These are phyloP conservation scores for Sugiyamaella grinbergsii DNA, from an alignment of 1,139 yeast species.

Conservation along the genomic window DNA sequence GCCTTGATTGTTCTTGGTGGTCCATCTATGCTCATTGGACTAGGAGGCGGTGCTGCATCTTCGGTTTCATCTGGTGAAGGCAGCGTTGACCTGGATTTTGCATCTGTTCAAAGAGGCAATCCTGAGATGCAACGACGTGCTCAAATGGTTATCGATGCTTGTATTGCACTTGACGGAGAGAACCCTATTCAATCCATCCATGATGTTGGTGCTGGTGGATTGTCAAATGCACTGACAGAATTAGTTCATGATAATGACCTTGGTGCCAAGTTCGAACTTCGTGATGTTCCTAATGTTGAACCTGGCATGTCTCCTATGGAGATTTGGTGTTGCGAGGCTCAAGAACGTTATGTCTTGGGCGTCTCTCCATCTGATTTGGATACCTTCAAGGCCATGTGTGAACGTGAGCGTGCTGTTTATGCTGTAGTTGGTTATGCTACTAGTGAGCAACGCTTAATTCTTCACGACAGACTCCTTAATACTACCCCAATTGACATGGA, in stretches of 20 bases:
- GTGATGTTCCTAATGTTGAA: constrained; percentile 88
- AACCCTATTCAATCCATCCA: constrained; percentile 96
- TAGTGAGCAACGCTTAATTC: constrained; percentile 74
- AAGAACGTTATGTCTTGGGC: constrained; percentile 95
- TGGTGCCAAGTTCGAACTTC: constrained; percentile 90
- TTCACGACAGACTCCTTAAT: constrained; percentile 74
- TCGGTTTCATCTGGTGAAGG: constrained; percentile 95
- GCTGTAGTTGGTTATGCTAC: constrained; percentile 97
- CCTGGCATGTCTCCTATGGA: constrained; percentile 99
- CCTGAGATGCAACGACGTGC: constrained; percentile 99
- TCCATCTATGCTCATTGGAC: constrained; percentile 97
- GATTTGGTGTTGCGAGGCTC: constrained; percentile 99
- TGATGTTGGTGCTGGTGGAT: constrained; percentile 99
- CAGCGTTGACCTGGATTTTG: constrained; percentile 92
- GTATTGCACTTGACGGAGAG: constrained; percentile 76
- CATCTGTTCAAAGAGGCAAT: constrained; percentile 98
- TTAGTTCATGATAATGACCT: constrained; percentile 94
- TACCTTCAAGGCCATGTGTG: constrained; percentile 74
- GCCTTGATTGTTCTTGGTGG: constrained; percentile 95
- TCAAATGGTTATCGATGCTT: constrained; percentile 94
- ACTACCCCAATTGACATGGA: constrained; percentile 93
- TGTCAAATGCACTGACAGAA: constrained; percentile 96
- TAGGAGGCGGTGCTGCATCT: constrained; percentile 99
- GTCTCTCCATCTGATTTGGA: constrained; percentile 80
- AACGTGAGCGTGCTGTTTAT: constrained; percentile 93